Evolutionary conservation across 2,329 filamentous ascomycete species (phyloP).

Genomic region (Ophiostoma perfectum): DNA sequence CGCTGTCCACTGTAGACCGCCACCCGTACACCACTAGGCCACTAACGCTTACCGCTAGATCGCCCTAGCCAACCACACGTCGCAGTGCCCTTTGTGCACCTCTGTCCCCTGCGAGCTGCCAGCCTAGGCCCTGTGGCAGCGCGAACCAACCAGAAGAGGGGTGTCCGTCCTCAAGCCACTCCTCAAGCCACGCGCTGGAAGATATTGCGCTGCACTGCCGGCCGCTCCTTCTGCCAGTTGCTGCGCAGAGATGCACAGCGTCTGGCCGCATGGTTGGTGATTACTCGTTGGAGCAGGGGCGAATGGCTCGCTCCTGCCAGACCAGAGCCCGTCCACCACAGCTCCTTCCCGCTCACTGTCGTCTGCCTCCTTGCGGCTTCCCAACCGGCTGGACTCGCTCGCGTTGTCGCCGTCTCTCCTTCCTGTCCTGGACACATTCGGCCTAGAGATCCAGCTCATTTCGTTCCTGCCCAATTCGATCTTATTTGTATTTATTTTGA

Average conservation of each 20-base stretch:
- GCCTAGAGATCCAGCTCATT: background rate
- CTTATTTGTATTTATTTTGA: background rate
- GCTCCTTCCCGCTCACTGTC: background rate
- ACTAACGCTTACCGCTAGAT: background rate
- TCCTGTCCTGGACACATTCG: background rate
- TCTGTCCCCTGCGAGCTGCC: too few relatives aligned
- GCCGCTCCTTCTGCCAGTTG: background rate
- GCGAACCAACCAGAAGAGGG: background rate
- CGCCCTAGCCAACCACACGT: too few relatives aligned
- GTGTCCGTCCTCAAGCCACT: too few relatives aligned
- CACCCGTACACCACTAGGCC: background rate
- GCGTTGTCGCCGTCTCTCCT: background rate
- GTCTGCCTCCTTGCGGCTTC: background rate
- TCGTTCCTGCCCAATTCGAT: background rate
- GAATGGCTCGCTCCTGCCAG: constrained; percentile 3
- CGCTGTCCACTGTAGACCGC: background rate
- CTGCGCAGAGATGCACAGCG: background rate
- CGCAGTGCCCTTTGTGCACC: too few relatives aligned
- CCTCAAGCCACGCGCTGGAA: too few relatives aligned
- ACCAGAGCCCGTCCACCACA: background rate
- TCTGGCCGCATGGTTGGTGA: constrained; percentile 6
- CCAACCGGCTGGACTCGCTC: too few relatives aligned
- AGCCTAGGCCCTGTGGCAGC: background rate
- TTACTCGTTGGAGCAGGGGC: background rate
- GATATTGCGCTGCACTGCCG: background rate